Conservation (phyloP, 768 basidiomycete species). For the Tulasnella sp. region DNA sequence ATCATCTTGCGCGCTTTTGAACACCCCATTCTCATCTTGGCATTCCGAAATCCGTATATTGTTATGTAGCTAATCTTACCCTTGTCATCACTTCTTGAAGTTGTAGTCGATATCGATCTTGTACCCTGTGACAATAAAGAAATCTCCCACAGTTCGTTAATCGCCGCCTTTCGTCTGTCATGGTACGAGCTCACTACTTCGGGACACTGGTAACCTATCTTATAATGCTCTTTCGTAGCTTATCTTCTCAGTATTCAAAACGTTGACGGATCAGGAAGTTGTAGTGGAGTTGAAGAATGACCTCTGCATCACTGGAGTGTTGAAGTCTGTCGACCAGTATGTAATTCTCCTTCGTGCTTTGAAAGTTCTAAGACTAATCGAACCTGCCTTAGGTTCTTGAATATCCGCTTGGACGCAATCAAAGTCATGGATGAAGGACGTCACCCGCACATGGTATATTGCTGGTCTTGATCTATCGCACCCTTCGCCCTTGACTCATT, state of each 20-base stretch:
- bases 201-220: too few species aligned
- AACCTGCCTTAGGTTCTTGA: conserved; percentile 56
- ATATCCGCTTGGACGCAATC: conserved; percentile 92
- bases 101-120: too few species aligned
- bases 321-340: conserved; percentile 98
- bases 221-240: conserved; percentile 39
- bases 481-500: neutral
- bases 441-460: conserved; percentile 90
- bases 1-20: too few species aligned
- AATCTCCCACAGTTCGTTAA: too few species aligned
- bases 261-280: conserved; percentile 92
- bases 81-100: too few species aligned
- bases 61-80: too few species aligned
- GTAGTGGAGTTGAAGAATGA: conserved; percentile 99
- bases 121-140: too few species aligned
- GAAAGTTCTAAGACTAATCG: conserved; percentile 14
- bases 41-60: too few species aligned
- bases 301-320: conserved; percentile 84
- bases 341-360: conserved; percentile 25
- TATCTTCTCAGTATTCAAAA: conserved; percentile 98
- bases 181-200: too few species aligned
- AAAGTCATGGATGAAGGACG: conserved; percentile 82
- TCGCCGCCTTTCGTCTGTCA: too few species aligned
- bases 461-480: too few species aligned
- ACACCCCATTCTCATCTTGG: too few species aligned